Conservation (phyloP, 768 basidiomycete genomes). For the Polyporus arcularius region DNA sequence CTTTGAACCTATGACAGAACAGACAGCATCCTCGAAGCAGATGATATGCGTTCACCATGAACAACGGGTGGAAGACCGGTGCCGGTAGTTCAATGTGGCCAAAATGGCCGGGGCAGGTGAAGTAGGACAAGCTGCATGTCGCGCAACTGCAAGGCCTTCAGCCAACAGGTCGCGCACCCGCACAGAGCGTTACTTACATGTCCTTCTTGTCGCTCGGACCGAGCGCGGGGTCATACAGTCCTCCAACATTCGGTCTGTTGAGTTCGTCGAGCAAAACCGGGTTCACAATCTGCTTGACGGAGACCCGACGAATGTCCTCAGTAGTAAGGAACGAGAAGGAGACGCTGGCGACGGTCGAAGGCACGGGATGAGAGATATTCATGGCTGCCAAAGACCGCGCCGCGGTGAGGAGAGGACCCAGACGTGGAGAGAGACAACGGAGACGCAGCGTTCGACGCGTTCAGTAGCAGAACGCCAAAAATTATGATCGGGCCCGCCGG, state of each 20-base stretch:
- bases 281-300: conserved; percentile 97
- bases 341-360: conserved; percentile 80
- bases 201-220: conserved; percentile 89
- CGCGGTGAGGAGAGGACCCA: neutral
- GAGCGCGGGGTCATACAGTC: conserved; percentile 93
- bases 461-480: conserved; percentile 6
- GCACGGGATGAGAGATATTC: conserved; percentile 90
- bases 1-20: conserved; percentile 93
- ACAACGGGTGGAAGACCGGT: conserved; percentile 95
- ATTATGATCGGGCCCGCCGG: conserved; percentile 13
- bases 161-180: neutral
- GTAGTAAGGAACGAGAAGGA: conserved; percentile 93
- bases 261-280: conserved; percentile 91
- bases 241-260: conserved; percentile 87
- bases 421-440: neutral
- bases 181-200: conserved; percentile 61
- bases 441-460: neutral
- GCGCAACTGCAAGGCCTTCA: conserved; percentile 62
- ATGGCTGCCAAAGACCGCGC: conserved; percentile 41
- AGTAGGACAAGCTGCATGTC: conserved; percentile 91
- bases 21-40: conserved; percentile 86
- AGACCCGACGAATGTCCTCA: conserved; percentile 87
- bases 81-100: conserved; percentile 96
- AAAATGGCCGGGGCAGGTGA: conserved; percentile 96
- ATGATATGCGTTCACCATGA: conserved; percentile 89